Percentiles rank a stretch among this genome's conserved stretches.
phyloP scores from a whole-genome alignment of 345 rosid genomes.

The Melastoma malabathricum region DNA sequence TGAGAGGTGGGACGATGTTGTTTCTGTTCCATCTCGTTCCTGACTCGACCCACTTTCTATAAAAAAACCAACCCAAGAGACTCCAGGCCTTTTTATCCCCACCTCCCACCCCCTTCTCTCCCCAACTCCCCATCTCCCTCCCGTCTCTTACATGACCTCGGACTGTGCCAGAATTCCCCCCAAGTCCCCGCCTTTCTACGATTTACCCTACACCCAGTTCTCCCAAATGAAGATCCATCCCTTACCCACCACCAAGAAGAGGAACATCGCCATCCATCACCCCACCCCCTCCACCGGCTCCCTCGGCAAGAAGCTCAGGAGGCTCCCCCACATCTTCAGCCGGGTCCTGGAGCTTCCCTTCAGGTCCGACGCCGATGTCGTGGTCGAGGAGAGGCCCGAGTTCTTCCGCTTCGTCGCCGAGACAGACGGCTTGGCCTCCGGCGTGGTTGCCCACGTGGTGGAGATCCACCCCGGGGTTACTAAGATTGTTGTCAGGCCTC shows the following conservation, averaged over 20 bases:
- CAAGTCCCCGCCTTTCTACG: too few species aligned
- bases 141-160: too few species aligned
- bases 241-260: slow-evolving; percentile 30
- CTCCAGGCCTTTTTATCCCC: too few species aligned
- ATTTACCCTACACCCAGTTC: too few species aligned
- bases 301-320: slow-evolving; percentile 51
- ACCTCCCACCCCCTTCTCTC: too few species aligned
- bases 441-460: slow-evolving; percentile 61
- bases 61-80: too few species aligned
- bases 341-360: slow-evolving; percentile 89
- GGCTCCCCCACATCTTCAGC: slow-evolving; percentile 88
- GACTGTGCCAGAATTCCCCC: too few species aligned
- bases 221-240: slow-evolving; percentile 74
- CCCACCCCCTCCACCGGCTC: slow-evolving; percentile 1
- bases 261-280: slow-evolving; percentile 45
- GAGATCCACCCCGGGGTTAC: slow-evolving; percentile 86
- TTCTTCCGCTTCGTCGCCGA: slow-evolving; percentile 81
- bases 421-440: slow-evolving; percentile 42
- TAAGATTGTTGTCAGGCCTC: slow-evolving; percentile 68
- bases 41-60: too few species aligned
- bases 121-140: too few species aligned
- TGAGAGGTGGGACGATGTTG: too few species aligned
- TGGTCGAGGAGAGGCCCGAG: slow-evolving; percentile 57
- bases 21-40: too few species aligned
- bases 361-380: slow-evolving; percentile 75